Conservation (phyloP, 2,329 filamentous ascomycete species). For the Aquanectria penicillioides region DNA sequence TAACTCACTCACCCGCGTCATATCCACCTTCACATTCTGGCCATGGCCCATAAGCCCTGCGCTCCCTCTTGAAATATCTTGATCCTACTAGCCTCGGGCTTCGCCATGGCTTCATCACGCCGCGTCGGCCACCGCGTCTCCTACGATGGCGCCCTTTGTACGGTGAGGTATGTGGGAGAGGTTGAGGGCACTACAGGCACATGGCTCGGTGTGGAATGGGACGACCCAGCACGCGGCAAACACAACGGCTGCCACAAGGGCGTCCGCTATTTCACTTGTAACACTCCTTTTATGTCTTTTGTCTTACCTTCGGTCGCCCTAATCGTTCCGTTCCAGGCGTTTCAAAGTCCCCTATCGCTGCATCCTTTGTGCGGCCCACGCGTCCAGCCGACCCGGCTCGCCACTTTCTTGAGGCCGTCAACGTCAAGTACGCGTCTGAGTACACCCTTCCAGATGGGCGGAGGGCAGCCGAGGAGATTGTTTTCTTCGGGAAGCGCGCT, state of each 20-base stretch:
- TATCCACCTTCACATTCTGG: neutral
- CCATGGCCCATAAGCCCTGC: constrained; percentile 5
- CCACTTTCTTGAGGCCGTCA: constrained; percentile 82
- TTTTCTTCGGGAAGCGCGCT: constrained; percentile 82
- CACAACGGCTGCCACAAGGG: constrained; percentile 87
- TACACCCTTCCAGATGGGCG: constrained; percentile 50
- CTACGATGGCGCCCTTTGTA: constrained; percentile 81
- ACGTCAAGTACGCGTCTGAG: constrained; percentile 83
- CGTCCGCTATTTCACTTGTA: constrained; percentile 85
- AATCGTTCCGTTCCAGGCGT: constrained; percentile 55
- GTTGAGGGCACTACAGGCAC: constrained; percentile 79
- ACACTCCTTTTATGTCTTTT: constrained; percentile 30
- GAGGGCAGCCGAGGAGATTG: constrained; percentile 59
- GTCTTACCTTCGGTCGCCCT: constrained; percentile 2
- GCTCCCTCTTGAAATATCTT: neutral
- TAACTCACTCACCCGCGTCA: constrained; percentile 14
- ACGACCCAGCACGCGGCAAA: constrained; percentile 86
- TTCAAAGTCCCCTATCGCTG: constrained; percentile 73
- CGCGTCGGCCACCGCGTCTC: constrained; percentile 80
- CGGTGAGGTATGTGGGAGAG: constrained; percentile 82
- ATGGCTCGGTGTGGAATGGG: constrained; percentile 98
- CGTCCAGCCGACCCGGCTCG: constrained; percentile 74
- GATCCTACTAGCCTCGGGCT: neutral
- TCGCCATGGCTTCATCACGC: constrained; percentile 50
- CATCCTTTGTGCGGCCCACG: constrained; percentile 86